Base-by-base conservation (phyloP, 768 basidiomycete genomes). In the Boletus vermiculosoides region DNA sequence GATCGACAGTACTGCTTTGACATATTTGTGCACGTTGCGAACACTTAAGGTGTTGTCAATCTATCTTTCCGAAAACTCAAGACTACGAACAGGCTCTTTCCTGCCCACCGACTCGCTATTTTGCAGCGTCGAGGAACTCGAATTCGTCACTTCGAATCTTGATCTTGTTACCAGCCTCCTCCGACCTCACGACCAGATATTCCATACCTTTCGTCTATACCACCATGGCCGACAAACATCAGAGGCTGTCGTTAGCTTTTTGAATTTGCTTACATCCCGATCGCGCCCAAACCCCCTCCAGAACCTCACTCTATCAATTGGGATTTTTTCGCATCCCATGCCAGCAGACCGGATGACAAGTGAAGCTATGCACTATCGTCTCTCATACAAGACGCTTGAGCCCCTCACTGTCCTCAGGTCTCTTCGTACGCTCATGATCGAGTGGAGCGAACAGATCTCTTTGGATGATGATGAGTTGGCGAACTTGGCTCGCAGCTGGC, bases 371-470 rank as follows among this genome's bases (percentile, higher is more conserved):
- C 45, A n/a, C 12, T 51, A 57, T 45, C 28, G 37, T n/a, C 50
- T 65, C 13, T 55, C 64, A 10, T 63, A 51, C 30, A 15, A 42
- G 25, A 47, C 45, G 3, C 33, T 60, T 5, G 25, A 46, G 23
- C 58, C 58, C 10, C 55, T 65, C 30, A 33, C 20, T 45, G 36
- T 11, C 28, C 25, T 55, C 3, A 3, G 40, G 4, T 56, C 39
- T 12, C 57, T 65, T 22, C 50, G 50, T 31, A 16, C 5, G 15
- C 50, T 65, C 16, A 8, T 3, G 15, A 51, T 64, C 37, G 33
- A 40, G 12, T 62, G 60, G 60, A 47, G 50, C 34, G 55, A 62
- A 11, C 63, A 58, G 20, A 15, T 63, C 10, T 57, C 54, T 7
- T 40, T 65, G 46, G 48, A 60, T 3, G 58, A 60, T 5, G 30